Base-by-base conservation (phyloP, 78 protist genomes). In the Tieghemostelium lacteum region DNA sequence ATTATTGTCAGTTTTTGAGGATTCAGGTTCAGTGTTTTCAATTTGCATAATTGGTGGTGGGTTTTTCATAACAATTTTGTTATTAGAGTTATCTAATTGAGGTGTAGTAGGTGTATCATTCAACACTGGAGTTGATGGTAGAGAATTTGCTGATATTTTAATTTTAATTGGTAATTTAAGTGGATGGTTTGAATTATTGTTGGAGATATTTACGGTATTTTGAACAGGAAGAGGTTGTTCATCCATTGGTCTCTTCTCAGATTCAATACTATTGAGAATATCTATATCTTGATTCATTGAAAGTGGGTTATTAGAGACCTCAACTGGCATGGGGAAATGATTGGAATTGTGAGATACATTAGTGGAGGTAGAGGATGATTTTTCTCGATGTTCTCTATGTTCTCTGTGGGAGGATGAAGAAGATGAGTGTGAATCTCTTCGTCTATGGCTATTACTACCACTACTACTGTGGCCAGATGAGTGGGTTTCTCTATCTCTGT, bases 381-480 rank as follows among this genome's bases (percentile, higher is more conserved):
- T 60, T 14, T 60, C 34, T 29, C 66, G 16, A 64, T 63, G 71
- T 63, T 64, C 71, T 61, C 36, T 37, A 37, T 61, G 29, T 28
- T 50, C 28, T 36, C 71, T 64, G 17, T 50, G 4, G 39, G 5
- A 61, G 20, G 63, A 19, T 57, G 29, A 45, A 6, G 52, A 10
- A 14, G 52, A 6, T 45, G n/a, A 45, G 10, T 7, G 26, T 57
- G 63, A 19, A 49, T 22, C 33, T n/a, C 63, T 14, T 4, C 16
- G 63, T 19, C 63, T 57, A 57, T 16, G 6, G 16, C 33, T n/a
- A 10, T 10, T 45, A 45, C 52, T 45, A 45, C 10, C 52, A 14
- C 10, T 45, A 45, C 10, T 10, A n/a, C 63, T 7, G 16, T 57
- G 63, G 6, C 16, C 63, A n/a, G 29, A 49, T 16, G 54, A 49